Evolutionary conservation across 768 basidiomycete genomes (phyloP), one percentile per base, ranked within the genome.

Genomic region (Hysterangium stoloniferum): DNA sequence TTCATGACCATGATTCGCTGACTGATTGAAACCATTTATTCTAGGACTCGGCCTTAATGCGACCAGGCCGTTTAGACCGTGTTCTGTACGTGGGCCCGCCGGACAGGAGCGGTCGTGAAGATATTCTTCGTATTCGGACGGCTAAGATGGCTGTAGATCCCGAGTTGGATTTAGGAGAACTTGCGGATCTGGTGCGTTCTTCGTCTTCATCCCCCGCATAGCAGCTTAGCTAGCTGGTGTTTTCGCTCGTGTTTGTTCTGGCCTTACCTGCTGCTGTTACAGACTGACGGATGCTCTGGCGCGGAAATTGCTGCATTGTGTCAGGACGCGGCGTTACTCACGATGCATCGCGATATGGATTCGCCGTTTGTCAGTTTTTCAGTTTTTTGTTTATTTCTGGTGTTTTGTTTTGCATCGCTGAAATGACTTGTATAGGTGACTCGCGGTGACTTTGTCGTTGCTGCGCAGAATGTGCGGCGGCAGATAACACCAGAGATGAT

Each of bases 201-300:
- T 12, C 37, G 22, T 4, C 9, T 6, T 37, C 9, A 8, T 19
- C 1, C 36, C 17, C 44, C 12, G 13, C 32, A 6, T 9, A 24
- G 5, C 7, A n/a, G n/a, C n/a, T 42, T 13, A 24, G 6, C n/a
- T 4, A 44, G 17, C 52, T 49, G 28, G 5, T 9, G 15, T 28
- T 12, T 32, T 51, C 31, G n/a, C n/a, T n/a, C n/a, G n/a, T n/a
- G n/a, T n/a, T n/a, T n/a, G n/a, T n/a, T 45, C 52, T 54, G 20
- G 54, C 53, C 44, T 25, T 19, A 24, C 5, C 35, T 22, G 12
- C 53, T 54, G 11, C 44, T 34, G 48, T 7, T 42, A 12, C 59
- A 98, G 96, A 87, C 93, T 1, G 82, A 86, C 8, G 96, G 95
- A 1, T 99, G 92, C 63, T 98, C 94, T 17, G 96, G 96, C 4